Evolutionary conservation across 495 filamentous ascomycete species (phyloP), one percentile per base, ranked within the genome.

Genomic region (Tuber aestivum): DNA sequence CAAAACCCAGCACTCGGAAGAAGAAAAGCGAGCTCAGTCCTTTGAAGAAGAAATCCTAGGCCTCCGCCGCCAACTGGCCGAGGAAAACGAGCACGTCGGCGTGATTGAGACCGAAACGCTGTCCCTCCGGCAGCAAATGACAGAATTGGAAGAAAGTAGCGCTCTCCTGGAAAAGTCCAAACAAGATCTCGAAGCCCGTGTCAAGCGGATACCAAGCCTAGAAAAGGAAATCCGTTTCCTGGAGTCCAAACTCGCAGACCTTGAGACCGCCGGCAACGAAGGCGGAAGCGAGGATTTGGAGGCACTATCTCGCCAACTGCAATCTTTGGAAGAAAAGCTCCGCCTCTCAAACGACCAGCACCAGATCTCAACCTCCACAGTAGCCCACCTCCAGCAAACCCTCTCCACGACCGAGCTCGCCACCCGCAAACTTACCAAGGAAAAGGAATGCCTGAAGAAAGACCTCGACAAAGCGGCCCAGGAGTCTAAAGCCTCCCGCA

Each of bases 31-130:
- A 1, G 65, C 56, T 21, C 48, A 70, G 48, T 72, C 56, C 35
- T 72, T 72, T 32, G 78, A 73, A 23, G 77, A 75, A 37, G 78
- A 79, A 70, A 79, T 73, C 12, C 16, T 41, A 12, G 72, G 61
- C 12, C 77, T 79, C 20, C 69, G 78, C 14, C 56, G 70, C 32
- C 78, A 79, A 42, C 77, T 79, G 1, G 72, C 77, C 1, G 78
- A 79, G 44, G 78, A 79, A 50, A 79, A 79, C 37, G 21, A 69
- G 16, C 78, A 79, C 32, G 73, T 79, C 8, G 45, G 42, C 27
- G 76, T 76, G 27, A 61, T 79, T 41, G 78, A 79, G 72, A 79
- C 78, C 10, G 78, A 79, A 69, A 69, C 76, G 0, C 75, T 79
- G 35, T 68, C 72, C 10, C 72, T 79, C 42, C 70, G 77, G 8